Evolutionary conservation across 805 yeast species (phyloP).

Genomic region (Barnettozyma californica): DNA sequence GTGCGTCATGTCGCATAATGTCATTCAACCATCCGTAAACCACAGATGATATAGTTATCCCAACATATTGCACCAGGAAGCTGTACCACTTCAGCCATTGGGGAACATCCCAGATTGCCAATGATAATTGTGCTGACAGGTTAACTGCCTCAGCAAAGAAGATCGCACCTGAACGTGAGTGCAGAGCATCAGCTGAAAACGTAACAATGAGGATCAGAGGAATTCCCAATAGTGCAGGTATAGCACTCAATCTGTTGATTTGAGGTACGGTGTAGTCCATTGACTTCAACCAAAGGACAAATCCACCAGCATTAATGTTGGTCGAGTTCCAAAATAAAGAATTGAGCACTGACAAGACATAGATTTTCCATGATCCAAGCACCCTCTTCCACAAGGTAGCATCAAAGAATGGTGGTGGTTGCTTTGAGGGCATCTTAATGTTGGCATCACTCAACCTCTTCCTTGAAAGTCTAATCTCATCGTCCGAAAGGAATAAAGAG

Average conservation of each 20-base stretch:
- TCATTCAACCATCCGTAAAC: conserved; percentile 55
- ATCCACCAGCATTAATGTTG: conserved; percentile 37
- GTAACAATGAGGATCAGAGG: neutral
- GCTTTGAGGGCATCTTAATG: conserved; percentile 26
- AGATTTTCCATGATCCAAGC: conserved; percentile 48
- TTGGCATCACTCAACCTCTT: conserved; percentile 31
- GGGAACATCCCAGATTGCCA: conserved; percentile 48
- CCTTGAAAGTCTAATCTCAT: conserved; percentile 50
- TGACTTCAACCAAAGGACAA: conserved; percentile 41
- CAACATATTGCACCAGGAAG: conserved; percentile 17
- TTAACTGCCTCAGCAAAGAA: conserved; percentile 40
- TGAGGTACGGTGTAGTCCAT: conserved; percentile 32
- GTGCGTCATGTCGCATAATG: conserved; percentile 49
- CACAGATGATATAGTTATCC: conserved; percentile 55
- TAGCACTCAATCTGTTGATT: conserved; percentile 36
- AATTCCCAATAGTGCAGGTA: conserved; percentile 29
- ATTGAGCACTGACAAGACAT: conserved; percentile 44
- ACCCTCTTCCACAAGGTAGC: conserved; percentile 46
- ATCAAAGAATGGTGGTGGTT: conserved; percentile 33
- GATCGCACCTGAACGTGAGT: conserved; percentile 39
- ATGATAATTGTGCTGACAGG: conserved; percentile 38
- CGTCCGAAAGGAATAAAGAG: conserved; percentile 48
- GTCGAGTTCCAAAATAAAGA: conserved; percentile 51
- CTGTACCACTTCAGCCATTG: conserved; percentile 49
- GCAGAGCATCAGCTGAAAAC: conserved; percentile 27